These are phyloP conservation scores for Cystobasidiopsis lactophilus DNA, from an alignment of 768 basidiomycete genomes.

Conservation along the genomic window DNA sequence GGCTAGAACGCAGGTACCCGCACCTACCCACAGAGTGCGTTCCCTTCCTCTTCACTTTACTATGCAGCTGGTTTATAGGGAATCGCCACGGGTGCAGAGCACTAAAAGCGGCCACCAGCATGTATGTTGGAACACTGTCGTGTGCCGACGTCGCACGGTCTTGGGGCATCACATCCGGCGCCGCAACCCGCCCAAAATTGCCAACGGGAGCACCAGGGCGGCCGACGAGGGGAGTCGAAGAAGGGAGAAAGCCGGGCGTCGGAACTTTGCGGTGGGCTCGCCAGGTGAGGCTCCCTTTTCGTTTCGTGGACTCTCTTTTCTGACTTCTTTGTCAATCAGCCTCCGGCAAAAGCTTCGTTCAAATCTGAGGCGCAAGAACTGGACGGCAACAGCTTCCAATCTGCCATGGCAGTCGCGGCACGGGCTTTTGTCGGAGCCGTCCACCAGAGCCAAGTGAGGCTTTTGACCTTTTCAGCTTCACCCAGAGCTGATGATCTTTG, in stretches of 20 bases:
- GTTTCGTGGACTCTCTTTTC: background rate
- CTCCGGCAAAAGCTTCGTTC: constrained; percentile 14
- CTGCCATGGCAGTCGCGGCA: constrained; percentile 70
- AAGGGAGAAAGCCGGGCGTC: constrained; percentile 34
- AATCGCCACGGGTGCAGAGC: constrained; percentile 30
- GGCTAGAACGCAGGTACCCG: constrained; percentile 56
- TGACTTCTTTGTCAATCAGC: constrained; percentile 21
- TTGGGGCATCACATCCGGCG: constrained; percentile 18
- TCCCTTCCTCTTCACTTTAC: background rate
- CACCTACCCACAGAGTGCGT: constrained; percentile 50
- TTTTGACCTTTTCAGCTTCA: background rate
- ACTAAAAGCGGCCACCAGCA: constrained; percentile 71
- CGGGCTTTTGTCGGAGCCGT: constrained; percentile 69
- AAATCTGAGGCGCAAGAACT: too few species aligned
- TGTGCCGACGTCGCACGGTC: constrained; percentile 62
- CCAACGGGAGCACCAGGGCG: constrained; percentile 6
- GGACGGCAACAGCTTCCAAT: too few species aligned
- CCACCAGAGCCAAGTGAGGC: constrained; percentile 55
- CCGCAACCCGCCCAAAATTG: constrained; percentile 11
- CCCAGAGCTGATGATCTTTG: background rate
- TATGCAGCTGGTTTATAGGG: background rate
- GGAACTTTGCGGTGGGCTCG: constrained; percentile 64
- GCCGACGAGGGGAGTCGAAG: constrained; percentile 14
- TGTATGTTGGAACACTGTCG: constrained; percentile 66
- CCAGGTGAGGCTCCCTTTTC: constrained; percentile 32